These are phyloP conservation scores for Cryptococcus wingfieldii DNA, from an alignment of 1,284 basidiomycete genomes.

Conservation along the genomic window DNA sequence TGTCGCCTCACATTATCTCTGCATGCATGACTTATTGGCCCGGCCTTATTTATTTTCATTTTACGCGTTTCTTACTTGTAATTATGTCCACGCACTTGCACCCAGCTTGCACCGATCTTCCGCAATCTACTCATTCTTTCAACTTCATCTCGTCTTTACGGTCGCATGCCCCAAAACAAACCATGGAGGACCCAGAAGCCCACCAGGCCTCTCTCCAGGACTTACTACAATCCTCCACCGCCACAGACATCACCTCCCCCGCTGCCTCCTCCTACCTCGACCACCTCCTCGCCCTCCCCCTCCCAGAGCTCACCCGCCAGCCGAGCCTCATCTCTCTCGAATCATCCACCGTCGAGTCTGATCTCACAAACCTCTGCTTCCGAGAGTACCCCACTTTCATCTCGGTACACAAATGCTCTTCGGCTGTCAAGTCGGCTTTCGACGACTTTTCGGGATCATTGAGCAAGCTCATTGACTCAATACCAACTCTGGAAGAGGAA, in stretches of 20 bases:
- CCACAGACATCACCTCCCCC: slow-evolving; percentile 19
- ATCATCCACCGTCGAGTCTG: slow-evolving; percentile 74
- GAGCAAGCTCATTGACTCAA: slow-evolving; percentile 58
- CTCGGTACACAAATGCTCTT: slow-evolving; percentile 60
- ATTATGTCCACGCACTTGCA: too few species aligned
- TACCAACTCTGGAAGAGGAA: slow-evolving; percentile 68
- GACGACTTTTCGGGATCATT: slow-evolving; percentile 61
- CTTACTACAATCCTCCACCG: slow-evolving; percentile 23
- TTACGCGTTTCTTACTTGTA: too few species aligned
- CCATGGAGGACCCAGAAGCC: too few species aligned
- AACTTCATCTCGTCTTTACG: too few species aligned
- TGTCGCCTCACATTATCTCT: too few species aligned
- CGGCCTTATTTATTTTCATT: too few species aligned
- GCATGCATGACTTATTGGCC: too few species aligned
- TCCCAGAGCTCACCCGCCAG: slow-evolving; percentile 63
- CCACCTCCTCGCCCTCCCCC: slow-evolving; percentile 62
- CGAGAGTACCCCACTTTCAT: slow-evolving; percentile 84
- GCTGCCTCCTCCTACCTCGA: slow-evolving; percentile 35
- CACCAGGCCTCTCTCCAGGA: slow-evolving; percentile 24
- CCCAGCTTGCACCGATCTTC: too few species aligned
- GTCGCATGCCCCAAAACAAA: too few species aligned
- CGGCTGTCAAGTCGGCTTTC: slow-evolving; percentile 65
- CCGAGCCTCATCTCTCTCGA: slow-evolving; percentile 72
- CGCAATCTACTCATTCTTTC: too few species aligned
- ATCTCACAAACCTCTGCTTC: slow-evolving; percentile 79